Evolutionary conservation across 371 early-diverging fungal species (phyloP).

Genomic region (Paraphysoderma sedebokerense): DNA sequence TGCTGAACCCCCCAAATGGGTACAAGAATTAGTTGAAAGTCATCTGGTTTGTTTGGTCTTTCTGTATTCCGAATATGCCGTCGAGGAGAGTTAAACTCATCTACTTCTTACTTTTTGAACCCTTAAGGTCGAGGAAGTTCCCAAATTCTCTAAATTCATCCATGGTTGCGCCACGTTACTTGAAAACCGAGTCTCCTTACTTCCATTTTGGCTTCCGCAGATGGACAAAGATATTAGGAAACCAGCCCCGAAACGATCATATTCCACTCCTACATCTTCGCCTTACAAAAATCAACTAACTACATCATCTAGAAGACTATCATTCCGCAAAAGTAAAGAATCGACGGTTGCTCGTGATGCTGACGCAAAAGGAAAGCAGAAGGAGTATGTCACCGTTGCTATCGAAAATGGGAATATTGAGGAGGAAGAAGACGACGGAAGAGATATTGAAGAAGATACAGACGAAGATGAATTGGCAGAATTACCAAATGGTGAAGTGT

Average conservation of each 20-base stretch:
- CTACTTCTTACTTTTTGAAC: conserved; percentile 1
- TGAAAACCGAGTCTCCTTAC: conserved; percentile 60
- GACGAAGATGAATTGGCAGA: no score
- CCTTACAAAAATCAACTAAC: no score
- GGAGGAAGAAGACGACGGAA: no score
- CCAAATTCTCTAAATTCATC: conserved; percentile 96
- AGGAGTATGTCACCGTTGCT: no score
- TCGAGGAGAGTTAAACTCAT: not conserved
- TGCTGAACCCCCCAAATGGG: conserved; percentile 87
- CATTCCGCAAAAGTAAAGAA: no score
- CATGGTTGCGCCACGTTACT: conserved; percentile 92
- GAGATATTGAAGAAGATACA: no score
- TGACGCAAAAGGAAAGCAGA: no score
- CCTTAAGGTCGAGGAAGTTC: conserved; percentile 94
- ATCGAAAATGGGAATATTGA: no score
- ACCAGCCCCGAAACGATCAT: conserved; percentile 7
- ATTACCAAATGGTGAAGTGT: no score
- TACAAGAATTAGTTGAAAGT: conserved; percentile 71
- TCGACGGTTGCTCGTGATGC: no score
- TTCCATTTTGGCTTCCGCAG: conserved; percentile 97
- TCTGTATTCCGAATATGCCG: conserved; percentile 15
- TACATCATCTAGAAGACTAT: no score
- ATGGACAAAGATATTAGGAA: conserved; percentile 86
- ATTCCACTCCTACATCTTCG: conserved; percentile 14
- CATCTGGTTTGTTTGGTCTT: no score